phyloP scores from a whole-genome alignment of 176 grass and related monocot species.

The Zea luxurians region DNA sequence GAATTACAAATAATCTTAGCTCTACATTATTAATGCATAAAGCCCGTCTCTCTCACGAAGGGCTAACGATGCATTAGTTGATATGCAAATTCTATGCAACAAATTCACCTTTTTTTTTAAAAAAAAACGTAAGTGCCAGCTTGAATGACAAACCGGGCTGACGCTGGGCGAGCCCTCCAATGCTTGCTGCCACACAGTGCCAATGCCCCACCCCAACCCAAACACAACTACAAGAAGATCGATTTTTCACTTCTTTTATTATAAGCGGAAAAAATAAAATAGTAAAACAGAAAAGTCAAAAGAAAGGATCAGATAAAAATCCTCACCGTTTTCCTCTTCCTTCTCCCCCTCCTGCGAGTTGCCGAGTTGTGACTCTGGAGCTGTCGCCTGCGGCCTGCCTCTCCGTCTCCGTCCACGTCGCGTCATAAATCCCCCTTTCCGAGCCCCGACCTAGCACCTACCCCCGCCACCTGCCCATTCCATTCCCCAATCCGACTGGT shows the following conservation, averaged over 20 bases:
- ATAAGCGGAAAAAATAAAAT: no score
- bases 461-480: conserved; percentile 30
- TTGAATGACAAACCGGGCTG: conserved; percentile 8
- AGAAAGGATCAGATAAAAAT: conserved; percentile 3
- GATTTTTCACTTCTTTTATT: no score
- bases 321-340: conserved; percentile 15
- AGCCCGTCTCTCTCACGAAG: no score
- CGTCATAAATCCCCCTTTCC: conserved; percentile 36
- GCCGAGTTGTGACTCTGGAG: conserved; percentile 32
- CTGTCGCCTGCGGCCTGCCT: not conserved
- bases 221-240: conserved; percentile 1
- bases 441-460: conserved; percentile 32
- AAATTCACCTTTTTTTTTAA: no score
- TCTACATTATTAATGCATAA: no score
- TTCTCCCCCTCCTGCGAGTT: no score
- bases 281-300: no score
- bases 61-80: no score
- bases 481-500: conserved; percentile 34
- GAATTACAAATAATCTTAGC: no score
- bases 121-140: not conserved
- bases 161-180: conserved; percentile 40
- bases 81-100: no score
- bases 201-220: conserved; percentile 21
- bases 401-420: conserved; percentile 33
- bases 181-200: conserved; percentile 24